phyloP scores from a whole-genome alignment of 2,329 filamentous ascomycete genomes.

The Mariannaea sp. region DNA sequence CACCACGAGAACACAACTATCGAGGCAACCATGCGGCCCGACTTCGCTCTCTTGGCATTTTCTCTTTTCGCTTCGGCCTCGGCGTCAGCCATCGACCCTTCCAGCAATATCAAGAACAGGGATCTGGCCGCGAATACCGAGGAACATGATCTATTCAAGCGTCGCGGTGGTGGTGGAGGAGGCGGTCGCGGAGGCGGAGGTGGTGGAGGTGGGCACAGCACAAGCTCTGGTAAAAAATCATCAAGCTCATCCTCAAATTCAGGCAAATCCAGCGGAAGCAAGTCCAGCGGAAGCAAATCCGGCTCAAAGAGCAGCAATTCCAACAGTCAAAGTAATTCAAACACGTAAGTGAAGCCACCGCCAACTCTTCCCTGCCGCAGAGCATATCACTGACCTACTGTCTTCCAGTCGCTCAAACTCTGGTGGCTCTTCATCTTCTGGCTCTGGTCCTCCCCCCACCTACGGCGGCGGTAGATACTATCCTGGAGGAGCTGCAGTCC shows the following conservation, averaged over 20 bases:
- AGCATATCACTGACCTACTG: constrained; percentile 3
- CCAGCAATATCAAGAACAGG: constrained; percentile 33
- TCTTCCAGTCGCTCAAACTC: constrained; percentile 35
- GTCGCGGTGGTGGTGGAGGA: constrained; percentile 63
- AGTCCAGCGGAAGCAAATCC: constrained; percentile 12
- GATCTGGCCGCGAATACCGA: constrained; percentile 34
- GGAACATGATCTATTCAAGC: constrained; percentile 59
- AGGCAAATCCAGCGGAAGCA: constrained; percentile 22
- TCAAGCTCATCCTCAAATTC: constrained; percentile 25
- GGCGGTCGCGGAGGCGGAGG: constrained; percentile 50
- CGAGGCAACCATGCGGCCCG: constrained; percentile 39
- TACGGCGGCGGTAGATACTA: constrained; percentile 71
- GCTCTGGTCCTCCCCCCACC: constrained; percentile 59
- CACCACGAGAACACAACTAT: no score
- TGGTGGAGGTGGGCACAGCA: constrained; percentile 31
- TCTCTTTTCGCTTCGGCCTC: constrained; percentile 37
- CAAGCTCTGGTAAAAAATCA: constrained; percentile 28
- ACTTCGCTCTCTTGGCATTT: constrained; percentile 38
- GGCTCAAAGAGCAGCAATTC: constrained; percentile 18
- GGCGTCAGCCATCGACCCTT: constrained; percentile 33
- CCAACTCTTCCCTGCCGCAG: not conserved
- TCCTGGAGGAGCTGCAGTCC: constrained; percentile 64
- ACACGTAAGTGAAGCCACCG: constrained; percentile 15
- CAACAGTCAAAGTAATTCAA: constrained; percentile 5
- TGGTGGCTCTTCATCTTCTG: constrained; percentile 60